These are phyloP conservation scores for Gypsophila paniculata DNA, from an alignment of 179 eudicot genomes.

Conservation along the genomic window DNA sequence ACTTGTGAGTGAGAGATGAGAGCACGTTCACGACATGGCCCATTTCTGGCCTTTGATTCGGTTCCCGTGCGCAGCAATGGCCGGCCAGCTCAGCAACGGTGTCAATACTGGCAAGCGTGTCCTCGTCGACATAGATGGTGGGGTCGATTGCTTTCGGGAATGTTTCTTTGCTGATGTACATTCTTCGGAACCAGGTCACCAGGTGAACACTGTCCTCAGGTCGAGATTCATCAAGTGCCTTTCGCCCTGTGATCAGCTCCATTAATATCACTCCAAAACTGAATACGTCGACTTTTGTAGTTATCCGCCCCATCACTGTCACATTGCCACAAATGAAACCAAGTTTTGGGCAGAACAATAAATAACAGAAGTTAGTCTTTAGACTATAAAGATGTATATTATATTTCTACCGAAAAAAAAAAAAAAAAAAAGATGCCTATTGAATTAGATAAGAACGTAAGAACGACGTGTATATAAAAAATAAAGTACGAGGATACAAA, in stretches of 20 bases:
- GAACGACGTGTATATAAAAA: neutral
- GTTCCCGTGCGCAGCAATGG: constrained; percentile 46
- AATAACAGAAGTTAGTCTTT: neutral
- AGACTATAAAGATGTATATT: no score
- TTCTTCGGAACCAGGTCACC: constrained; percentile 46
- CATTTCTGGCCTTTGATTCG: constrained; percentile 48
- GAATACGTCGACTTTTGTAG: constrained; percentile 45
- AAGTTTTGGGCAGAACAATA: neutral
- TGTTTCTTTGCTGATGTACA: constrained; percentile 33
- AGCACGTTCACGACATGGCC: constrained; percentile 42
- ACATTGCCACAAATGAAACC: neutral
- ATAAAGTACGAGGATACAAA: neutral
- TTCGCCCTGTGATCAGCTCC: constrained; percentile 47
- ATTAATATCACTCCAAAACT: constrained; percentile 46
- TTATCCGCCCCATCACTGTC: constrained; percentile 45
- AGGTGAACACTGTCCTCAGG: constrained; percentile 49
- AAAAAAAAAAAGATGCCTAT: no score
- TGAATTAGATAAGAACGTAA: no score
- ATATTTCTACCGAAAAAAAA: no score
- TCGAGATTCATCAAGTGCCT: constrained; percentile 39
- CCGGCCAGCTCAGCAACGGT: constrained; percentile 45
- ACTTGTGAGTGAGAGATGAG: constrained; percentile 37
- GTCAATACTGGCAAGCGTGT: constrained; percentile 28
- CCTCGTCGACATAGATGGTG: constrained; percentile 27
- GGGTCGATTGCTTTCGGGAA: constrained; percentile 39